phyloP scores from a whole-genome alignment of 306 rosid species.

The Carpinus fangiana region DNA sequence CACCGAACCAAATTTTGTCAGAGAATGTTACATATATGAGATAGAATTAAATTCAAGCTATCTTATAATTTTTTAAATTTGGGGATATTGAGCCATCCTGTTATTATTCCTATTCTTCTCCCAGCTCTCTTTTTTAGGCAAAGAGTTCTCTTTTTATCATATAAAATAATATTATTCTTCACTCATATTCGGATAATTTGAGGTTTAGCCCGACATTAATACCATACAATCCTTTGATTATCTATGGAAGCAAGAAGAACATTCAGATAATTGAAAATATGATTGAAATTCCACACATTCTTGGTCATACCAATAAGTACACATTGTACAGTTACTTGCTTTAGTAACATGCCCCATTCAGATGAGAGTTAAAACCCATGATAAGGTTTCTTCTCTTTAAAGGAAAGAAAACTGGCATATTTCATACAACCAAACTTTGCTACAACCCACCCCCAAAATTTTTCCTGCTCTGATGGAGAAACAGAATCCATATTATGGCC shows the following conservation, averaged over 20 bases:
- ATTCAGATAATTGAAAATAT: not conserved
- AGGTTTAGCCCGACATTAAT: no score
- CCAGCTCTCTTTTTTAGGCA: no score
- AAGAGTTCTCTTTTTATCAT: no score
- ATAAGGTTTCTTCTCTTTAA: conserved; percentile 3
- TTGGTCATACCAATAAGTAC: conserved; percentile 6
- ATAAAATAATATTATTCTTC: no score
- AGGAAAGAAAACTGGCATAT: conserved; percentile 15
- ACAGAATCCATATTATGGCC: conserved; percentile 4
- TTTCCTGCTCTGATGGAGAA: conserved; percentile 32
- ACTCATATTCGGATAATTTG: no score
- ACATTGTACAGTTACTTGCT: conserved; percentile 30
- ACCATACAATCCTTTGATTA: no score
- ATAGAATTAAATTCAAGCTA: not conserved
- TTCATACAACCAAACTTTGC: conserved; percentile 22
- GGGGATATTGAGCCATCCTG: not conserved
- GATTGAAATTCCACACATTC: conserved; percentile 1
- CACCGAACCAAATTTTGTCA: not conserved
- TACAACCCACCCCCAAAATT: conserved; percentile 26
- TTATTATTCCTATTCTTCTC: no score
- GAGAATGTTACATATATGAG: conserved; percentile 6
- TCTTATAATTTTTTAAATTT: not conserved
- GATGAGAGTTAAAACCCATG: conserved; percentile 22
- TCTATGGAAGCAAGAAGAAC: no score
- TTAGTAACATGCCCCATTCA: conserved; percentile 28